Evolutionary conservation across 306 rosid genomes (phyloP).

Genomic region (Hippophae tibetana): DNA sequence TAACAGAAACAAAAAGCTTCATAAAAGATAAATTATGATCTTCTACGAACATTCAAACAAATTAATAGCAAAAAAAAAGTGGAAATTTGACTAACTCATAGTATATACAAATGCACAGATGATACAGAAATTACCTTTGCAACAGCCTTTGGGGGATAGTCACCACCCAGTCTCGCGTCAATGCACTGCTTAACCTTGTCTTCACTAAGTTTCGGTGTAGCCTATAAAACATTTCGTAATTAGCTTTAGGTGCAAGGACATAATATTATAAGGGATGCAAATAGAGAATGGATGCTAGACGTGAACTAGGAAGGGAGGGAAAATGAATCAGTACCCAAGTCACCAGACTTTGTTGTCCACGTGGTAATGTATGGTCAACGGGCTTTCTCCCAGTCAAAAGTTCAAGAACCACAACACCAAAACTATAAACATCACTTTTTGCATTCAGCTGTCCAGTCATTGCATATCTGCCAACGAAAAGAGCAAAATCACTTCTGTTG

Average conservation of each 20-base stretch:
- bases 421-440: conserved; percentile 84
- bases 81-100: not conserved
- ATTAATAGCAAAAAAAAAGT: too few species aligned
- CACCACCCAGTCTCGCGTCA: conserved; percentile 70
- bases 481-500: conserved; percentile 15
- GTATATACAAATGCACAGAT: too few species aligned
- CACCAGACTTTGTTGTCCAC: conserved; percentile 87
- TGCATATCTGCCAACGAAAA: conserved; percentile 55
- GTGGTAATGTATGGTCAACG: conserved; percentile 83
- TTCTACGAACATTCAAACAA: not conserved
- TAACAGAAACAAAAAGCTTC: conserved; percentile 3
- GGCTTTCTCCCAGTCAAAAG: conserved; percentile 91
- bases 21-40: not conserved
- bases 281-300: not conserved
- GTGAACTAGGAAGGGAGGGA: conserved; percentile 3
- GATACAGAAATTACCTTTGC: conserved; percentile 45
- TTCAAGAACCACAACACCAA: conserved; percentile 85
- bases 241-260: conserved; percentile 20
- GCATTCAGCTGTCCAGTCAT: conserved; percentile 94
- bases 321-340: conserved; percentile 60
- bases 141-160: conserved; percentile 76
- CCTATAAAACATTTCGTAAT: conserved; percentile 36
- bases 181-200: conserved; percentile 83
- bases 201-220: conserved; percentile 91
- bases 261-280: not conserved